Percentiles rank a stretch among this genome's conserved stretches.
Evolutionary conservation across 371 early-diverging fungal genomes (phyloP).

Genomic region (Actinomortierella wolfii): DNA sequence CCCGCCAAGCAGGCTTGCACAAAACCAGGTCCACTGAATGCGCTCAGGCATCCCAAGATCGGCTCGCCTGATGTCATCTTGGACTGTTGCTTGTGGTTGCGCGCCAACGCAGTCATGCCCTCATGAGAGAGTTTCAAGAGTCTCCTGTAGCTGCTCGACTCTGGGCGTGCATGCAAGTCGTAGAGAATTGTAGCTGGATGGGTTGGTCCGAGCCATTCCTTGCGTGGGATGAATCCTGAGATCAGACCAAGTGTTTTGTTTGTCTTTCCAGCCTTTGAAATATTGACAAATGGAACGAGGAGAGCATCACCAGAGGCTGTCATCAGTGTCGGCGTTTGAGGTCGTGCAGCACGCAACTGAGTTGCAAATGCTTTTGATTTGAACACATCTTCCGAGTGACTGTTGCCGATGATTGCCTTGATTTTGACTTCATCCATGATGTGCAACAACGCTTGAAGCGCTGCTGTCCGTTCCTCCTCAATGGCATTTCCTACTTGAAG

Average conservation of each 20-base stretch:
- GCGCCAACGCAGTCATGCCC: conserved; percentile 72
- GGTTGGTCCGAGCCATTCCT: conserved; percentile 53
- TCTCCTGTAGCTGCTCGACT: conserved; percentile 54
- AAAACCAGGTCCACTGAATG: conserved; percentile 77
- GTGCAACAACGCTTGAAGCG: conserved; percentile 56
- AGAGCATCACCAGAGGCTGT: conserved; percentile 8
- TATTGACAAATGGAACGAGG: conserved; percentile 56
- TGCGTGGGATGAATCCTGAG: conserved; percentile 55
- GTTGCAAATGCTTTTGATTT: conserved; percentile 45
- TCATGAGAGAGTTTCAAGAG: conserved; percentile 60
- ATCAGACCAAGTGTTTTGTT: conserved; percentile 57
- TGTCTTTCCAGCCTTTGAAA: conserved; percentile 60
- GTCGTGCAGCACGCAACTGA: conserved; percentile 18
- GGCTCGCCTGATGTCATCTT: conserved; percentile 65
- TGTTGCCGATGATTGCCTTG: conserved; percentile 64
- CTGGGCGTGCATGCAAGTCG: conserved; percentile 54
- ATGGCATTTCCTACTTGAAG: background rate
- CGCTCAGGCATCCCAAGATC: conserved; percentile 68
- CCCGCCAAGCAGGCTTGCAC: conserved; percentile 72
- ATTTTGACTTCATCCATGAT: conserved; percentile 66
- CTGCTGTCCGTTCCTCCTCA: conserved; percentile 22
- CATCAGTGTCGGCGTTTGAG: conserved; percentile 24
- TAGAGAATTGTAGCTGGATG: conserved; percentile 58
- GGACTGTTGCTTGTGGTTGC: conserved; percentile 78
- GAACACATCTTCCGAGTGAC: conserved; percentile 67